Conservation (phyloP, 768 basidiomycete genomes). For the Russula sp. region DNA sequence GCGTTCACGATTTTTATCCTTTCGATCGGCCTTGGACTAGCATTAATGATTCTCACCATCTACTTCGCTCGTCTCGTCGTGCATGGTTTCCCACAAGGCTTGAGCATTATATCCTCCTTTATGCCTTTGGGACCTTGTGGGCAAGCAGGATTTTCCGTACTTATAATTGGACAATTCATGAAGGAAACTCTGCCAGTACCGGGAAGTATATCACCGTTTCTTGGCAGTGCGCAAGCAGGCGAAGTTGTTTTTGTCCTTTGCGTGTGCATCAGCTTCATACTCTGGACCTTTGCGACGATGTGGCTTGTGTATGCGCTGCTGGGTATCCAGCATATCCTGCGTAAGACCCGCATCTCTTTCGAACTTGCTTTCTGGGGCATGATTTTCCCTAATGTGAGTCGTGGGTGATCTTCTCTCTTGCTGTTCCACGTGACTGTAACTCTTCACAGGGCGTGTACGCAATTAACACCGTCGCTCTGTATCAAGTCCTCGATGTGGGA, state of each 20-base stretch:
- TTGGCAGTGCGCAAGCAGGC: constrained; percentile 38
- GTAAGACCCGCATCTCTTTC: constrained; percentile 48
- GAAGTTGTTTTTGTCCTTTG: constrained; percentile 47
- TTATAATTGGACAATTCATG: constrained; percentile 54
- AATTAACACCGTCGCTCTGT: constrained; percentile 56
- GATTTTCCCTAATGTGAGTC: constrained; percentile 67
- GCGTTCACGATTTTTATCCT: constrained; percentile 55
- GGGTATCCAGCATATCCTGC: constrained; percentile 45
- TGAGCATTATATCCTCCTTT: constrained; percentile 55
- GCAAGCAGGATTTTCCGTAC: constrained; percentile 58
- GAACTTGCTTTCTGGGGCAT: constrained; percentile 62
- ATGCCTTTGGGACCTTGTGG: constrained; percentile 74
- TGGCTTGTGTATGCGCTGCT: constrained; percentile 59
- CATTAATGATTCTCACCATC: constrained; percentile 63
- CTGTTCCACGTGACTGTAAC: background rate
- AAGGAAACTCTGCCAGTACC: constrained; percentile 39
- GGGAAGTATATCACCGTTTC: constrained; percentile 39
- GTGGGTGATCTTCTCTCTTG: background rate
- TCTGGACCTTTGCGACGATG: constrained; percentile 65
- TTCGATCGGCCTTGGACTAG: constrained; percentile 53
- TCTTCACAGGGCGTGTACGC: constrained; percentile 60
- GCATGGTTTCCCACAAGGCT: constrained; percentile 51
- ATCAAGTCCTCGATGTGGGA: constrained; percentile 46
- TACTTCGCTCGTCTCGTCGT: constrained; percentile 60
- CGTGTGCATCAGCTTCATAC: constrained; percentile 47